Conservation (phyloP, 352 stramenopile genomes). For the Aphanomyces euteiches region DNA sequence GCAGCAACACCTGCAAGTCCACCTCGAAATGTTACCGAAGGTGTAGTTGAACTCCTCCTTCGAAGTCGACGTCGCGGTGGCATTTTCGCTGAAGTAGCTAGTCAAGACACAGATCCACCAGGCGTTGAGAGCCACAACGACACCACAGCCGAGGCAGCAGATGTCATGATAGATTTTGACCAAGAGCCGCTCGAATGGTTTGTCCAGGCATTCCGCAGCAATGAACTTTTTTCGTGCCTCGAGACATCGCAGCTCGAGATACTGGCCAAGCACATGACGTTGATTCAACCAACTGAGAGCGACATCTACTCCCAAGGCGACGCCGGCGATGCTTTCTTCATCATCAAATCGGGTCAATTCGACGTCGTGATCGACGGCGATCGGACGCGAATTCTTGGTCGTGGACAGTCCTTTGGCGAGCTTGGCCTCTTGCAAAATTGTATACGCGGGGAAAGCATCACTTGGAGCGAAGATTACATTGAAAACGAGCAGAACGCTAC, state of each 20-base stretch:
- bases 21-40: constrained; percentile 15
- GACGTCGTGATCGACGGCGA: constrained; percentile 44
- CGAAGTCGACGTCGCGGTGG: constrained; percentile 16
- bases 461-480: constrained; percentile 32
- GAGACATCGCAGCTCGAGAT: constrained; percentile 64
- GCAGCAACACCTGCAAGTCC: no score
- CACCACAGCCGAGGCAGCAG: no score
- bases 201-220: constrained; percentile 57
- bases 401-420: constrained; percentile 50
- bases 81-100: constrained; percentile 18
- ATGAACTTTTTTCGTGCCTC: constrained; percentile 80
- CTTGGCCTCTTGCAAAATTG: constrained; percentile 53
- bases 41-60: constrained; percentile 25
- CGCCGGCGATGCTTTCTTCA: constrained; percentile 77
- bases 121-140: no score
- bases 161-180: no score
- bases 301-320: constrained; percentile 74
- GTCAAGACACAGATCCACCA: not conserved
- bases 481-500: constrained; percentile 19
- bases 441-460: constrained; percentile 49
- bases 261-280: constrained; percentile 66
- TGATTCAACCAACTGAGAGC: constrained; percentile 65
- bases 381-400: constrained; percentile 42
- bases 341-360: constrained; percentile 46
- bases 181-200: no score